phyloP scores from a whole-genome alignment of 805 yeast species.

The Metschnikowia chrysomelidarum region DNA sequence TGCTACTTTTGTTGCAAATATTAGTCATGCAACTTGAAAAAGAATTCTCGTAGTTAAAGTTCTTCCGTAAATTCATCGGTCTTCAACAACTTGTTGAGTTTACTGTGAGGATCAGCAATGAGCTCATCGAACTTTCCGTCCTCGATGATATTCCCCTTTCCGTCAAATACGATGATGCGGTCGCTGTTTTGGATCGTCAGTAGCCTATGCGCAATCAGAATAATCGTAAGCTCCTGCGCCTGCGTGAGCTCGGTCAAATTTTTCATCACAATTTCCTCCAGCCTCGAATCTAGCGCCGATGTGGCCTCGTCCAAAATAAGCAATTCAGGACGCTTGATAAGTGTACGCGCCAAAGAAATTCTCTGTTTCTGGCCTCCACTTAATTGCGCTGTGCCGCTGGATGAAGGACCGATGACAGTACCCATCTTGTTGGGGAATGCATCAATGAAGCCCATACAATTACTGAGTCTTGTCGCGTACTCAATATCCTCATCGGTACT shows the following conservation, averaged over 20 bases:
- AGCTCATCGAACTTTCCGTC: slow-evolving; percentile 62
- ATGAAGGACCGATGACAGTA: slow-evolving; percentile 76
- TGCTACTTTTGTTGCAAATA: neutral
- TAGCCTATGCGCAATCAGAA: slow-evolving; percentile 88
- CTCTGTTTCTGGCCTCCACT: slow-evolving; percentile 97
- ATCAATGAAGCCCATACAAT: slow-evolving; percentile 64
- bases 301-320: slow-evolving; percentile 92
- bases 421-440: slow-evolving; percentile 81
- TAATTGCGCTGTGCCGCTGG: slow-evolving; percentile 72
- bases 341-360: slow-evolving; percentile 85
- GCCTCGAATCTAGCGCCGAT: slow-evolving; percentile 85
- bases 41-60: neutral
- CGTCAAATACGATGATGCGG: slow-evolving; percentile 66
- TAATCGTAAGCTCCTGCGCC: slow-evolving; percentile 55
- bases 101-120: slow-evolving; percentile 43
- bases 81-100: slow-evolving; percentile 43
- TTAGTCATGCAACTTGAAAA: too few relatives aligned
- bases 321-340: slow-evolving; percentile 75
- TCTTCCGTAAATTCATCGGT: slow-evolving; percentile 21
- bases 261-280: slow-evolving; percentile 80
- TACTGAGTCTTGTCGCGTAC: slow-evolving; percentile 66
- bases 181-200: slow-evolving; percentile 85
- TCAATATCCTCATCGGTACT: slow-evolving; percentile 59
- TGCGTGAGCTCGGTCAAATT: slow-evolving; percentile 58
- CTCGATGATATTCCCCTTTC: slow-evolving; percentile 57